A percentile compares a stretch with the other conserved stretches of the same genome.
phyloP scores from a whole-genome alignment of 2,329 filamentous ascomycete genomes.

The Fusarium begoniae region DNA sequence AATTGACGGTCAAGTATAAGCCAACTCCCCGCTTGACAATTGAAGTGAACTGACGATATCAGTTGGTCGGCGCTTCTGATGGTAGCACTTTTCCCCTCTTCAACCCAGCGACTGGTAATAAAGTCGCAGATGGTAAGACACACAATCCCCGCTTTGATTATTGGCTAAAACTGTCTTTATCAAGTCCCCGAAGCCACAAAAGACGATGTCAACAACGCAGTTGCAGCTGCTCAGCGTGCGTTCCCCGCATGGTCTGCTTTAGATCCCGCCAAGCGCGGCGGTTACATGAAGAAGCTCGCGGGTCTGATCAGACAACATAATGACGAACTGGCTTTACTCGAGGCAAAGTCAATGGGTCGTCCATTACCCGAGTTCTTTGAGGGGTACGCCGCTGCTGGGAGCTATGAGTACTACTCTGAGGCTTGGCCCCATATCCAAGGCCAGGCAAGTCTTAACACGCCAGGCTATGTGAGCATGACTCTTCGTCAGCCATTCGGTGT shows the following conservation, averaged over 20 bases:
- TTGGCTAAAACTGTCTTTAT: rapidly evolving
- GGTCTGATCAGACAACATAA: conserved; percentile 52
- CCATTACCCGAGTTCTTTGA: conserved; percentile 27
- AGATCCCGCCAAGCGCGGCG: conserved; percentile 50
- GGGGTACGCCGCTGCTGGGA: conserved; percentile 51
- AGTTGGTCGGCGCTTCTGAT: conserved; percentile 33
- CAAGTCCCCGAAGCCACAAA: conserved; percentile 53
- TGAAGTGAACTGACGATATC: not conserved
- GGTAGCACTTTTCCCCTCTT: conserved; percentile 30
- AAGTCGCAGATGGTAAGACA: conserved; percentile 26
- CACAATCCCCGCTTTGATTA: too few species aligned
- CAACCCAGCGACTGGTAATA: conserved; percentile 26
- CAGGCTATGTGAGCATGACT: conserved; percentile 56
- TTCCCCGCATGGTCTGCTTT: conserved; percentile 57
- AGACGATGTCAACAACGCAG: conserved; percentile 57
- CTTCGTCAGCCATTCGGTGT: conserved; percentile 62
- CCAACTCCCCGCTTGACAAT: not conserved
- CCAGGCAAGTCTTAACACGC: conserved; percentile 57
- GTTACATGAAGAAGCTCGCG: conserved; percentile 57
- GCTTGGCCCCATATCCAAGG: conserved; percentile 54
- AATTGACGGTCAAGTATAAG: conserved; percentile 26
- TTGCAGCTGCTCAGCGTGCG: conserved; percentile 58
- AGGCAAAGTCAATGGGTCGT: conserved; percentile 34
- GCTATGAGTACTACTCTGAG: conserved; percentile 55
- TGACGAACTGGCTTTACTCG: conserved; percentile 51